Evolutionary conservation across 2,329 filamentous ascomycete genomes (phyloP).

Genomic region (Pyrenophora seminiperda): DNA sequence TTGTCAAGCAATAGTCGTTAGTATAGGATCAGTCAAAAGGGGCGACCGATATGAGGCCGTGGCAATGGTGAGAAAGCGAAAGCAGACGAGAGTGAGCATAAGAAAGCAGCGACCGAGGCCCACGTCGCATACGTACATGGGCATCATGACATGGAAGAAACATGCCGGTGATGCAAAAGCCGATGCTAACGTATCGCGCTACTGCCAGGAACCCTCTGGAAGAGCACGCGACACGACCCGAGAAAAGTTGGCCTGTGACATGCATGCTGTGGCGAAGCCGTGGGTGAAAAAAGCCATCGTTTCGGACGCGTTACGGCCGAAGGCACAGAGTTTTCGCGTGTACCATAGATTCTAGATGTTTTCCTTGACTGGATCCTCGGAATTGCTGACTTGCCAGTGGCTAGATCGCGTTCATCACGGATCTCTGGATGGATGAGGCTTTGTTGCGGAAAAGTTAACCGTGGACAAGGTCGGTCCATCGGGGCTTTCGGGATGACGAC

Average conservation of each 20-base stretch:
- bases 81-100: background rate
- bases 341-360: background rate
- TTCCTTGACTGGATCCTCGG: background rate
- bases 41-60: background rate
- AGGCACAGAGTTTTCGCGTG: background rate
- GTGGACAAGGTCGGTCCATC: background rate
- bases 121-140: conserved; percentile 8
- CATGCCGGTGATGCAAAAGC: conserved; percentile 33
- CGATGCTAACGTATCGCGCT: conserved; percentile 24
- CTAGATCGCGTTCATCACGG: background rate
- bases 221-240: conserved; percentile 32
- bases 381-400: background rate
- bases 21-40: background rate
- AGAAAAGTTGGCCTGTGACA: conserved; percentile 22
- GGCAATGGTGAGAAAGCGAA: background rate
- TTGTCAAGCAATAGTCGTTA: background rate
- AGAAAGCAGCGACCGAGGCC: background rate
- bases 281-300: conserved; percentile 22
- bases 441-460: background rate
- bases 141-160: conserved; percentile 9
- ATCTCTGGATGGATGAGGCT: background rate
- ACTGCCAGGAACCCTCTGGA: conserved; percentile 33
- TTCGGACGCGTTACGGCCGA: conserved; percentile 23
- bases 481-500: conserved; percentile 4
- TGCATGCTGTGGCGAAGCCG: conserved; percentile 24